Conservation (phyloP, 192 early-diverging fungal species). For the Geosiphon pyriformis region DNA sequence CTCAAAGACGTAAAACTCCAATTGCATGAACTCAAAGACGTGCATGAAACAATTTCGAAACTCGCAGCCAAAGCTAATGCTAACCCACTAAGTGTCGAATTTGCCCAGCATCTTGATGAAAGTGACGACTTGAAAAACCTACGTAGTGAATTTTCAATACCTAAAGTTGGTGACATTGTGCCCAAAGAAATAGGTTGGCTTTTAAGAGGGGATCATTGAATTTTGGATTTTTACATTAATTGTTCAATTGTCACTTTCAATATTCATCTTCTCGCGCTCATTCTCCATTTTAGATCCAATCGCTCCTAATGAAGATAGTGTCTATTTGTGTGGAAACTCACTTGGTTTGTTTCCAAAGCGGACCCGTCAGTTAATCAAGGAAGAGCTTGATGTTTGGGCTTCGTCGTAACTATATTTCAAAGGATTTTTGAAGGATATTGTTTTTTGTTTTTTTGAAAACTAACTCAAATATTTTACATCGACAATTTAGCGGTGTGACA, state of each 20-base stretch:
- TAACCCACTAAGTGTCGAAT: constrained; percentile 30
- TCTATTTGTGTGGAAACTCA: constrained; percentile 94
- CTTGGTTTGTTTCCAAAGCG: constrained; percentile 80
- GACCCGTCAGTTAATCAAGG: constrained; percentile 58
- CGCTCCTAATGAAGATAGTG: constrained; percentile 39
- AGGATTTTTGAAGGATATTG: neutral
- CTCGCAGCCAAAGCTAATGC: constrained; percentile 11
- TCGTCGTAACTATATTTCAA: constrained; percentile 36
- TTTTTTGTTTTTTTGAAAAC: constrained; percentile 3
- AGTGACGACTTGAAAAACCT: constrained; percentile 52
- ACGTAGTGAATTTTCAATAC: constrained; percentile 69
- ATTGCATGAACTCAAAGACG: constrained; percentile 13
- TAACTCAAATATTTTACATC: neutral
- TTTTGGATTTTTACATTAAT: too few relatives aligned
- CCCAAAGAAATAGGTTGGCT: constrained; percentile 24
- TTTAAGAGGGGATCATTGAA: too few relatives aligned
- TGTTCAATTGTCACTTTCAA: too few relatives aligned
- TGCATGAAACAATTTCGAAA: constrained; percentile 12
- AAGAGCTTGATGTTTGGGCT: constrained; percentile 92
- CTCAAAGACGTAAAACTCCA: neutral
- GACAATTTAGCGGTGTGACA: constrained; percentile 62
- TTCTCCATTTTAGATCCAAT: too few relatives aligned
- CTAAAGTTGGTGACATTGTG: constrained; percentile 45
- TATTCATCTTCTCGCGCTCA: too few relatives aligned
- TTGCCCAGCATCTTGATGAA: constrained; percentile 58